A percentile compares a stretch with the other conserved stretches of the same genome.
Conservation (phyloP, 2,329 filamentous ascomycete genomes). For the Xylaria polymorpha region DNA sequence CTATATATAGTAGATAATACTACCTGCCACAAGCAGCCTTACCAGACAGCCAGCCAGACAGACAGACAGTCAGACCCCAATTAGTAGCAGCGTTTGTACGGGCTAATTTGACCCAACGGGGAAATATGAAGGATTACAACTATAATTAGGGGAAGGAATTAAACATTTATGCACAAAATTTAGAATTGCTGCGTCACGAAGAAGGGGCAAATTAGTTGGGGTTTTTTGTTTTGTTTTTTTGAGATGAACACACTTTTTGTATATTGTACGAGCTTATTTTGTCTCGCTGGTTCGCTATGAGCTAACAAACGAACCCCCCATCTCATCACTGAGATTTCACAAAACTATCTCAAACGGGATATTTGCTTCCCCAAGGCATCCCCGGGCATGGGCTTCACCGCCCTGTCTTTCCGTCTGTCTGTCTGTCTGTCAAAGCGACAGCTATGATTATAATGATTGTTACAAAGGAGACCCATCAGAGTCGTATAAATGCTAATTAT, state of each 20-base stretch:
- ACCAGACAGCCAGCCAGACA: too few species aligned
- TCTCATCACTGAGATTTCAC: constrained; percentile 11
- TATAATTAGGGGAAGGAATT: constrained; percentile 13
- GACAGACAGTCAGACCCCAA: too few species aligned
- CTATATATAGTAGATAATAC: not conserved
- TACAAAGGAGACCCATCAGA: constrained; percentile 29
- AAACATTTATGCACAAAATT: constrained; percentile 1
- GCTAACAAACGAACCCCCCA: constrained; percentile 1
- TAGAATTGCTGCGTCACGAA: not conserved
- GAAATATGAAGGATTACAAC: not conserved
- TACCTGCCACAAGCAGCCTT: not conserved
- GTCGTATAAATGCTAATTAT: constrained; percentile 11
- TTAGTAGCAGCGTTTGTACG: not conserved
- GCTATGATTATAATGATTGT: constrained; percentile 22
- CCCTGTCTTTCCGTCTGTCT: too few species aligned
- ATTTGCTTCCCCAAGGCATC: not conserved
- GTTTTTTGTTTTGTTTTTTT: too few species aligned
- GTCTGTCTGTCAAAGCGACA: not conserved
- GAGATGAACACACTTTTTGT: constrained; percentile 11
- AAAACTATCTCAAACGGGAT: not conserved
- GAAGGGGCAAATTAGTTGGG: not conserved
- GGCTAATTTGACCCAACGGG: not conserved
- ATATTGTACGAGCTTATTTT: constrained; percentile 17
- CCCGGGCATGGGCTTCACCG: not conserved
- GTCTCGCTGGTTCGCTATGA: constrained; percentile 2